phyloP scores from a whole-genome alignment of 106 monocot species.

The Amphibolis antarctica region DNA sequence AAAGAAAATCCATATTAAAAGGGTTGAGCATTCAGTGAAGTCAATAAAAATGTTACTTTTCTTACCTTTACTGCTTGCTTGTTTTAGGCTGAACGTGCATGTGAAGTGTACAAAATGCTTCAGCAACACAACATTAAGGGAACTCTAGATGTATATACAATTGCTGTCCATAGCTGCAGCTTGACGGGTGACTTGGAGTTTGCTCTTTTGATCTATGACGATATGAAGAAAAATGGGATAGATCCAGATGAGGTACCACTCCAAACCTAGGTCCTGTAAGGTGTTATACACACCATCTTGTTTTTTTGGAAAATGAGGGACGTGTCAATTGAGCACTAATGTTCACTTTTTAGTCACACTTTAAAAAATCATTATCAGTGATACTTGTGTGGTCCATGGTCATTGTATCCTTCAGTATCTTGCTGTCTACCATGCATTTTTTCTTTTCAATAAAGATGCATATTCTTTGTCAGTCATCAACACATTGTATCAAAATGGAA shows the following conservation, averaged over 20 bases:
- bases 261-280: not conserved
- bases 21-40: not conserved
- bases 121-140: conserved; percentile 68
- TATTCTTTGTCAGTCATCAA: not conserved
- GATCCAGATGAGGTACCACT: conserved; percentile 72
- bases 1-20: not conserved
- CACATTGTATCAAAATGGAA: not conserved
- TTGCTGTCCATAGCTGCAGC: conserved; percentile 82
- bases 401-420: too few species aligned
- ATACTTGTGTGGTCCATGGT: too few species aligned
- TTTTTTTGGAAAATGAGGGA: too few species aligned
- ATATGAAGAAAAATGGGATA: conserved; percentile 70
- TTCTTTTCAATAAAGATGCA: not conserved
- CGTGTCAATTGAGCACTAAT: too few species aligned
- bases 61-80: not conserved
- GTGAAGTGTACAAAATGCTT: conserved; percentile 95
- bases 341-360: too few species aligned
- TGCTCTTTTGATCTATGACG: conserved; percentile 69
- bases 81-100: conserved; percentile 56
- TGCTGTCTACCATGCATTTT: not conserved
- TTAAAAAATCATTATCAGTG: too few species aligned
- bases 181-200: conserved; percentile 75
- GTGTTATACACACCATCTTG: too few species aligned
- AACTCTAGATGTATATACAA: conserved; percentile 74
- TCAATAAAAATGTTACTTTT: not conserved